Evolutionary conservation across 2,329 filamentous ascomycete genomes (phyloP).

Genomic region (Neopestalotiopsis rosae): DNA sequence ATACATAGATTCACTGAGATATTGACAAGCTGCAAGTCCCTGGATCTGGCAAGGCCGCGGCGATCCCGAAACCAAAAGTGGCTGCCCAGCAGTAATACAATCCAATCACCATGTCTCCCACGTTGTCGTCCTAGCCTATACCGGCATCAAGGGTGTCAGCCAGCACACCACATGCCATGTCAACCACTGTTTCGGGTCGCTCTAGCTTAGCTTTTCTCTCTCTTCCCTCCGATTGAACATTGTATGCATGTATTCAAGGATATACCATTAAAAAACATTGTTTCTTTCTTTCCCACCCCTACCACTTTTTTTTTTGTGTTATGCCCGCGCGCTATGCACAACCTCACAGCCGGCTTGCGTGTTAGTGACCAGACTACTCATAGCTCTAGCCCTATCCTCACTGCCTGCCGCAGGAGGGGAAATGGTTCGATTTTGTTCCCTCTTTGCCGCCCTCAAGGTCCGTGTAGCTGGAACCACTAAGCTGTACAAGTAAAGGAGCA

Average conservation of each 20-base stretch:
- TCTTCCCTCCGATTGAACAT: no score
- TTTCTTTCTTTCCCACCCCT: background rate
- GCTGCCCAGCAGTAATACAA: background rate
- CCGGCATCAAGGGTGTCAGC: background rate
- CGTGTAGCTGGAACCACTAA: background rate
- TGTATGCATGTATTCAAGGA: no score
- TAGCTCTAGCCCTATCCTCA: background rate
- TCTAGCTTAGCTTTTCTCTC: background rate
- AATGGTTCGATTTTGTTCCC: background rate
- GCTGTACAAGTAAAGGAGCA: background rate
- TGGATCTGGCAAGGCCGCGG: conserved; percentile 11
- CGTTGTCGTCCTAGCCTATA: background rate
- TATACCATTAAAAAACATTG: background rate
- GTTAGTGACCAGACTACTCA: background rate
- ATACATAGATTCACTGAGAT: background rate
- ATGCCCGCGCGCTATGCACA: background rate
- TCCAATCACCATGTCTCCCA: background rate
- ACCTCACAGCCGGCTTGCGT: background rate
- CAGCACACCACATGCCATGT: background rate
- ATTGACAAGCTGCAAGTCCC: conserved; percentile 5
- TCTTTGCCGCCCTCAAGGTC: background rate
- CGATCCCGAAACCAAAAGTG: conserved; percentile 4
- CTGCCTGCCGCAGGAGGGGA: background rate
- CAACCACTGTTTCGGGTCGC: conserved; percentile 9
- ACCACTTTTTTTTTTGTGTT: background rate